phyloP scores from a whole-genome alignment of 306 rosid species.

The Trifolium dubium region DNA sequence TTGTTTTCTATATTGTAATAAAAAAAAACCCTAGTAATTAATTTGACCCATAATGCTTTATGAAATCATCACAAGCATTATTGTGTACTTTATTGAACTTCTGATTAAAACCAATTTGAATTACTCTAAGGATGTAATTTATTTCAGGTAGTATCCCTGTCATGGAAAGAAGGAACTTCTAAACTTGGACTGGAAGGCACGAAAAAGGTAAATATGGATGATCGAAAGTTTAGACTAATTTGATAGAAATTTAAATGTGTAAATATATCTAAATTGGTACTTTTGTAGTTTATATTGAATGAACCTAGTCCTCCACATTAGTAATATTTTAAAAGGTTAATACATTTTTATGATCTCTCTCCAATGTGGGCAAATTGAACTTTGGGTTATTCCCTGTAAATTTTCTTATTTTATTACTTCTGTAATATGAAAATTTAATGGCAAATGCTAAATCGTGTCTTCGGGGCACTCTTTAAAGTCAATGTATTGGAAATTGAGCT shows the following conservation, averaged over 20 bases:
- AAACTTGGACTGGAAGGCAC: not conserved
- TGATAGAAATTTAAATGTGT: not conserved
- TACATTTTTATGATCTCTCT: no score
- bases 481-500: no score
- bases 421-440: no score
- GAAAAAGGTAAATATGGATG: constrained; percentile 8
- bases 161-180: not conserved
- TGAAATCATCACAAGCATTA: not conserved
- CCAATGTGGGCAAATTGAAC: no score
- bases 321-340: no score
- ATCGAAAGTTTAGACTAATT: not conserved
- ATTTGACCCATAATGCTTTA: not conserved
- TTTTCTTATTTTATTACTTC: no score
- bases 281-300: not conserved
- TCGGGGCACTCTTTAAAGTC: no score
- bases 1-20: not conserved
- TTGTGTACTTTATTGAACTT: not conserved
- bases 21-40: no score
- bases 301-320: no score
- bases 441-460: no score
- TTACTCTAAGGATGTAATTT: not conserved
- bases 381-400: no score
- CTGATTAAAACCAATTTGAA: not conserved
- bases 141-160: not conserved
- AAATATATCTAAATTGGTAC: not conserved